Conservation (phyloP, 2,329 filamentous ascomycete species). For the Mycosphaerella arachidis region DNA sequence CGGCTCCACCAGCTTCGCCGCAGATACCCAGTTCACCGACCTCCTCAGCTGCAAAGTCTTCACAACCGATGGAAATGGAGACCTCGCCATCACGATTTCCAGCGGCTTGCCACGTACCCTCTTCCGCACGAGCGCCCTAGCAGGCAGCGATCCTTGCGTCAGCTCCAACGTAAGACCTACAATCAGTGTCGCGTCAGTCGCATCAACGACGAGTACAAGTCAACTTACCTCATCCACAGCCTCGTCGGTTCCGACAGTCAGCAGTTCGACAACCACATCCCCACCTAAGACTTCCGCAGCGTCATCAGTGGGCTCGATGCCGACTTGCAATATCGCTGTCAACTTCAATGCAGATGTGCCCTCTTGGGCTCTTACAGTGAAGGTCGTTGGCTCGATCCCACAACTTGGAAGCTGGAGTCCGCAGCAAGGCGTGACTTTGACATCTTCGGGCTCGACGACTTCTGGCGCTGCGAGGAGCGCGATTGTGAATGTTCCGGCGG, state of each 20-base stretch:
- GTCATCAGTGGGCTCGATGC: constrained; percentile 7
- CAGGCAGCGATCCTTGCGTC: constrained; percentile 36
- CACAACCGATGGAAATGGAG: constrained; percentile 41
- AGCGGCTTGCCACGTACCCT: constrained; percentile 43
- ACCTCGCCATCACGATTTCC: constrained; percentile 42
- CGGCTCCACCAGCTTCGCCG: constrained; percentile 9
- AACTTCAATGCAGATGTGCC: constrained; percentile 61
- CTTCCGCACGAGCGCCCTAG: constrained; percentile 35
- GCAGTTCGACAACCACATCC: constrained; percentile 25
- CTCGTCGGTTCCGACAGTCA: not conserved
- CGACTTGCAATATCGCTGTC: constrained; percentile 47
- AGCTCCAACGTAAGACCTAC: constrained; percentile 7
- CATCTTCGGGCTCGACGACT: constrained; percentile 54
- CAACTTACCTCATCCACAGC: not conserved
- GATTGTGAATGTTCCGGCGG: constrained; percentile 53
- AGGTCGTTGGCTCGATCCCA: constrained; percentile 56
- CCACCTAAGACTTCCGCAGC: constrained; percentile 2
- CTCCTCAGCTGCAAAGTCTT: constrained; percentile 42
- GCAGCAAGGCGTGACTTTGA: constrained; percentile 51
- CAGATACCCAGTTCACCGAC: constrained; percentile 30
- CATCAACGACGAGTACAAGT: not conserved
- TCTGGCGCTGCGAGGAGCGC: constrained; percentile 59
- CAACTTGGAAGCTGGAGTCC: constrained; percentile 59
- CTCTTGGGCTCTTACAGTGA: constrained; percentile 58
- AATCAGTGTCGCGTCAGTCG: not conserved